Conservation (phyloP, 306 rosid species). For the Cyclanthera cordifolia region DNA sequence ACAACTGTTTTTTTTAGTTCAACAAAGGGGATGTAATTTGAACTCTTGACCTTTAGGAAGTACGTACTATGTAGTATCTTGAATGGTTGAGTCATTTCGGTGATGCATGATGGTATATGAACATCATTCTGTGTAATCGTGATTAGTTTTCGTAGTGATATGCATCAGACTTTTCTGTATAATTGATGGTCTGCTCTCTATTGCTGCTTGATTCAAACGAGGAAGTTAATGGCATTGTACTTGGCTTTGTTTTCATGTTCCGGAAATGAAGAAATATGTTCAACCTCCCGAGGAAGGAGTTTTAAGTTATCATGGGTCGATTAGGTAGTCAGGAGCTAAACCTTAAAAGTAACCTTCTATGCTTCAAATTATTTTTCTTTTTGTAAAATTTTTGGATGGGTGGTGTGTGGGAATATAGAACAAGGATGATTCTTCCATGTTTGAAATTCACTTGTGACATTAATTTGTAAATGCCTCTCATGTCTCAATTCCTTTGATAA, state of each 20-base stretch:
- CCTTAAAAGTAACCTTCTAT: neutral
- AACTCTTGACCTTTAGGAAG: too few relatives aligned
- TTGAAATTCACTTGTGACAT: too few relatives aligned
- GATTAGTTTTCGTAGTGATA: neutral
- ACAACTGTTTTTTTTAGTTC: neutral
- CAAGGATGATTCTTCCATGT: neutral
- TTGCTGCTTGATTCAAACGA: neutral
- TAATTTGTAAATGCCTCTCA: too few relatives aligned
- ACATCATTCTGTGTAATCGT: neutral
- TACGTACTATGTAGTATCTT: too few relatives aligned
- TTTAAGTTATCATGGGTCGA: neutral
- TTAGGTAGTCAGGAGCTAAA: neutral
- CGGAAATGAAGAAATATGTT: neutral
- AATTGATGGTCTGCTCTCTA: neutral
- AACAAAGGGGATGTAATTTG: too few relatives aligned
- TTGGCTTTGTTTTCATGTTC: neutral
- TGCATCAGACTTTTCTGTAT: neutral
- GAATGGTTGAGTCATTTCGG: too few relatives aligned
- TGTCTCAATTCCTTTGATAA: too few relatives aligned
- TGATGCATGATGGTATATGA: neutral
- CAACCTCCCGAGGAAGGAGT: neutral
- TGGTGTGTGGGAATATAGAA: neutral
- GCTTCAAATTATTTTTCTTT: neutral
- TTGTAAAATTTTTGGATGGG: neutral
- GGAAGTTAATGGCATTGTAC: neutral